Percentiles rank a stretch among this genome's conserved stretches.
phyloP scores from a whole-genome alignment of 768 basidiomycete species.

The Exsudoporus frostii region DNA sequence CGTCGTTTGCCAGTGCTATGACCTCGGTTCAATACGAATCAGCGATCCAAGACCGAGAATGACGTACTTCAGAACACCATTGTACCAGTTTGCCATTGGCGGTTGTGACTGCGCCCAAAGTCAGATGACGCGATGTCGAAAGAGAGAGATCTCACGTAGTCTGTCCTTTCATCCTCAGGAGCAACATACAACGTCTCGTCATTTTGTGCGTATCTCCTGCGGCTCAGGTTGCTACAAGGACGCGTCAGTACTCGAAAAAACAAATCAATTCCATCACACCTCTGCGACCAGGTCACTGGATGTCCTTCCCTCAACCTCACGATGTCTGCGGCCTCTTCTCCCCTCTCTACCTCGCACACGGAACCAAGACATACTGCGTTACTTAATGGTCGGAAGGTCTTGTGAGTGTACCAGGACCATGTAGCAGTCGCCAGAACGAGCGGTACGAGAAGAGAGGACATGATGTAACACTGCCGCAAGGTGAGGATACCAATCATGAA shows the following conservation, averaged over 20 bases:
- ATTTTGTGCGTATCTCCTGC: conserved; percentile 86
- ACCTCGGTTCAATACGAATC: conserved; percentile 2
- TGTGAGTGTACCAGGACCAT: conserved; percentile 80
- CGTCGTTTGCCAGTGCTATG: conserved; percentile 87
- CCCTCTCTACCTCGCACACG: conserved; percentile 85
- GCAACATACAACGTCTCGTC: conserved; percentile 95
- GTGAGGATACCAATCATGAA: conserved; percentile 98
- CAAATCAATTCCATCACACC: conserved; percentile 38
- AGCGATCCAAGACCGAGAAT: not conserved
- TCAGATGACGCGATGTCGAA: conserved; percentile 3
- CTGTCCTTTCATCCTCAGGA: conserved; percentile 88
- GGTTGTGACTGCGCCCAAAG: conserved; percentile 71
- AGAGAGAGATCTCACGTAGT: conserved; percentile 56
- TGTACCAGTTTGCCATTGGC: conserved; percentile 94
- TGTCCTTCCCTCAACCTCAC: conserved; percentile 73
- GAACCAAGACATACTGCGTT: conserved; percentile 83
- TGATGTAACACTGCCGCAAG: conserved; percentile 52
- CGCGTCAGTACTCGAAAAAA: not conserved
- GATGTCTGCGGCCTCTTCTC: conserved; percentile 81
- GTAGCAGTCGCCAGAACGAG: conserved; percentile 70
- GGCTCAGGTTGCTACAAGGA: conserved; percentile 68
- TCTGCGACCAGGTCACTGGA: conserved; percentile 87
- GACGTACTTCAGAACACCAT: conserved; percentile 82
- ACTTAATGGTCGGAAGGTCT: conserved; percentile 67
- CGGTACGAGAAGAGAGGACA: conserved; percentile 66